These are phyloP conservation scores for Russula sp. DNA, from an alignment of 768 basidiomycete species.

Conservation along the genomic window DNA sequence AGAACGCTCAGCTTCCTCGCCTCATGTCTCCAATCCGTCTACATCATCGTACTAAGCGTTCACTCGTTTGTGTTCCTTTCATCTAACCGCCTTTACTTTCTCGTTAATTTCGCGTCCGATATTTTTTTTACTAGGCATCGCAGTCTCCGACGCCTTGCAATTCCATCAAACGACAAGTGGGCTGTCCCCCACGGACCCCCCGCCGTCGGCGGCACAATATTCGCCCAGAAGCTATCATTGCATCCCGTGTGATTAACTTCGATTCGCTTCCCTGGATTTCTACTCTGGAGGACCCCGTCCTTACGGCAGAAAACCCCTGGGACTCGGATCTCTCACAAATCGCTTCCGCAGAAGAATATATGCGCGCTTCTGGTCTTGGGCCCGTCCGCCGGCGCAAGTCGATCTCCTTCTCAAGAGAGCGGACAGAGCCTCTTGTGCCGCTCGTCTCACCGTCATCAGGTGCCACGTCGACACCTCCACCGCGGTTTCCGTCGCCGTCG, in stretches of 20 bases:
- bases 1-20: slow-evolving; percentile 17
- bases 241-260: slow-evolving; percentile 13
- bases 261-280: slow-evolving; percentile 23
- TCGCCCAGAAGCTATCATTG: slow-evolving; percentile 8
- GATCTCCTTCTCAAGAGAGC: slow-evolving; percentile 10
- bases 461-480: slow-evolving; percentile 20
- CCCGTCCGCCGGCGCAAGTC: slow-evolving; percentile 22
- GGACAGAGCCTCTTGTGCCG: slow-evolving; percentile 7
- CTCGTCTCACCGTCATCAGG: background rate
- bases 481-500: slow-evolving; percentile 19
- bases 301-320: slow-evolving; percentile 16
- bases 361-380: slow-evolving; percentile 11
- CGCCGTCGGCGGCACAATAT: slow-evolving; percentile 21
- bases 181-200: slow-evolving; percentile 18
- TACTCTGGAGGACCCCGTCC: slow-evolving; percentile 14
- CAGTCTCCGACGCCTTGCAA: slow-evolving; percentile 22
- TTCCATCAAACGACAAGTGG: slow-evolving; percentile 19
- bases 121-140: slow-evolving; percentile 9
- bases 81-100: background rate
- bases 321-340: slow-evolving; percentile 22
- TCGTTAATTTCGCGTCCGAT: background rate
- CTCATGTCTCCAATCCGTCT: slow-evolving; percentile 21
- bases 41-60: slow-evolving; percentile 15
- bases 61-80: slow-evolving; percentile 7
- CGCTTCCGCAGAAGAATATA: slow-evolving; percentile 10